Base-by-base conservation (phyloP, 176 grass and related monocot species). In the Avena atlantica region DNA sequence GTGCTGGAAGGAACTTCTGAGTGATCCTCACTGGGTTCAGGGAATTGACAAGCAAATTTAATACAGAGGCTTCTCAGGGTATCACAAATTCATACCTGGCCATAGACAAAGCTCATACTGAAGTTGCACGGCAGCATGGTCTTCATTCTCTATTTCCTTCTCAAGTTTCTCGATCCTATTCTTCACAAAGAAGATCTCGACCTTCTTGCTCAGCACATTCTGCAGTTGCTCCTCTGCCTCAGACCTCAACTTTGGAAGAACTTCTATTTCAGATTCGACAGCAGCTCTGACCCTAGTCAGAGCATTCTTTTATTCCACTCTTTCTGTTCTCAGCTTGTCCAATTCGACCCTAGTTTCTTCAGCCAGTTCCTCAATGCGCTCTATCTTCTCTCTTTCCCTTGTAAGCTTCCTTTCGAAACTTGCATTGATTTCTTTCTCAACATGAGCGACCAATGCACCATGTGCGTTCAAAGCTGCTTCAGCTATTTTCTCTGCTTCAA, bases 191-290 rank as follows among this genome's bases (percentile, higher is more conserved):
- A 89, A 92, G 65, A 97, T 88, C 87, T 93, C 95, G 80, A 88
- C 78, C 80, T 97, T 97, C 67, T 91, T 85, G 80, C 92, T 89
- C 82, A 97, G 70, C 37, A 93, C 81, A 53, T 72, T 89, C 79
- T 97, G 89, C 81, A 97, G 79, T 81, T 97, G 89, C 48, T 93
- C 89, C 85, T 97, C 92, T 78, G 91, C 88, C 61, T 95, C 91
- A 91, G 79, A 86, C 42, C 86, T 94, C 76, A 93, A 72, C 76
- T 74, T 93, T 51, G 88, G 86, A 12, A 97, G 76, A 68, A 97
- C 50, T 70, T 97, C 93, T 89, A 93, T 91, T 95, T 97, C 93
- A 90, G 92, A 91, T 52, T 97, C 95, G 76, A 95, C 85, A 47
- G 89, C 78, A 87, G 89, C 91, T 80, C 88, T 88, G 45, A 81